Base-by-base conservation (phyloP, 2,329 filamentous ascomycete species). In the Xylariaceae sp. region DNA sequence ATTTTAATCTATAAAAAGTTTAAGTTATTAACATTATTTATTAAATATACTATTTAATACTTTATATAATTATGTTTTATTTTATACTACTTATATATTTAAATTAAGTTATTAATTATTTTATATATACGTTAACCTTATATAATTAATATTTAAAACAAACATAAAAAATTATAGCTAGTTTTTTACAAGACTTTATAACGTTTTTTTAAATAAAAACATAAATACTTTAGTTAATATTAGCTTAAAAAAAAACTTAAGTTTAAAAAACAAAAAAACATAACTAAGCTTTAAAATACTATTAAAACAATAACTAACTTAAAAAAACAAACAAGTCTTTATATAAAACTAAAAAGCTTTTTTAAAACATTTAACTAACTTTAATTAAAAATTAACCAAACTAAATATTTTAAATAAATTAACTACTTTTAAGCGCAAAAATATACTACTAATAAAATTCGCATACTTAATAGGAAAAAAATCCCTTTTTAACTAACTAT, bases 61-160 rank as follows among this genome's bases (percentile, higher is more conserved):
- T 16, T 51, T 43, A 17, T 21, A 21, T 16, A 51, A 51, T 28
- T 51, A 51, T 26, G 14, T 51, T 43, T 34, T 51, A 5, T 51
- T n/a, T 12, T 17, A 51, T 43, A 51, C 37, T 9, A 41, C 37
- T 9, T 24, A 51, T 17, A 19, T 51, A 12, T 51, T 51, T n/a
- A 16, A 51, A 36, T 43, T 21, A 16, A 51, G 37, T 43, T 51
- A 51, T 51, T n/a, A 51, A 28, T 51, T 16, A n/a, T 51, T 48
- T 23, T 16, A 7, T 17, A 26, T 48, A 54, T 14, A 28, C 33
- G 34, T 28, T 23, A 23, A 53, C 40, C 26, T 53, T 29, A 53
- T 14, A 21, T 11, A 53, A 43, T 46, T 53, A 39, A 24, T 29
- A 45, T 53, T 53, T 31, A 46, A 53, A 46, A 31, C 31, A 37